phyloP scores from a whole-genome alignment of 2,329 filamentous ascomycete genomes.

The Ophiostoma perfectum region DNA sequence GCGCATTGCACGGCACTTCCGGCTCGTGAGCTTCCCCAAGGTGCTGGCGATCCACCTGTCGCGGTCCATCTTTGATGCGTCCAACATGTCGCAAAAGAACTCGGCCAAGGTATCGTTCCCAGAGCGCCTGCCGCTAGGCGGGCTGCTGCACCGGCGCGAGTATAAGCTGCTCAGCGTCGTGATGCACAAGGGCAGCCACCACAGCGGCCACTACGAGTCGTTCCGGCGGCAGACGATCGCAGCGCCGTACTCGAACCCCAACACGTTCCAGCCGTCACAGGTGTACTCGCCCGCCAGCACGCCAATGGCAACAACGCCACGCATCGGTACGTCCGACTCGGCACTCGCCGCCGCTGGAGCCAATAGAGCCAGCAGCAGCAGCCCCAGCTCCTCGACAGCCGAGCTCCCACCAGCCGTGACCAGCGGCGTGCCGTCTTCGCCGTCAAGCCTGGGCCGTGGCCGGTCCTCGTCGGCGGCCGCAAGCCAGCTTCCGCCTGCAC shows the following conservation, averaged over 20 bases:
- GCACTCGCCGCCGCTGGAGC: background rate
- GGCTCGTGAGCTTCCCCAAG: constrained; percentile 81
- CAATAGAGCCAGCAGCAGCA: background rate
- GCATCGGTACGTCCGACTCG: constrained; percentile 28
- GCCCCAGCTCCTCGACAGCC: constrained; percentile 43
- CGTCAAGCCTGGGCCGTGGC: constrained; percentile 21
- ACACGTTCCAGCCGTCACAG: constrained; percentile 69
- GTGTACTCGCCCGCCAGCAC: constrained; percentile 63
- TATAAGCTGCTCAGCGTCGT: constrained; percentile 85
- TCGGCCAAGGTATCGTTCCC: constrained; percentile 90
- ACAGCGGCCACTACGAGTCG: constrained; percentile 95
- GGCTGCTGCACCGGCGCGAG: constrained; percentile 67
- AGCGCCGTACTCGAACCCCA: constrained; percentile 74
- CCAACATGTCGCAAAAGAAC: constrained; percentile 79
- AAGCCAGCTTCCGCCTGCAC: constrained; percentile 26
- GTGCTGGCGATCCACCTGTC: constrained; percentile 89
- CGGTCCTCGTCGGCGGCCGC: constrained; percentile 15
- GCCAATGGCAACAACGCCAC: constrained; percentile 45
- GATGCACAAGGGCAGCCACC: constrained; percentile 90
- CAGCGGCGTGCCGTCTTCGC: constrained; percentile 8
- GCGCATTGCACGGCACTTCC: constrained; percentile 79
- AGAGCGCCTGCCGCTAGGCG: constrained; percentile 75
- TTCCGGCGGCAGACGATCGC: constrained; percentile 81
- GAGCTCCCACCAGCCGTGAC: constrained; percentile 38
- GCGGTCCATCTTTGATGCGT: constrained; percentile 80